Percentiles rank a stretch among this genome's conserved stretches.
Evolutionary conservation across 352 stramenopile species (phyloP).

Genomic region (Saprolegnia diclina): DNA sequence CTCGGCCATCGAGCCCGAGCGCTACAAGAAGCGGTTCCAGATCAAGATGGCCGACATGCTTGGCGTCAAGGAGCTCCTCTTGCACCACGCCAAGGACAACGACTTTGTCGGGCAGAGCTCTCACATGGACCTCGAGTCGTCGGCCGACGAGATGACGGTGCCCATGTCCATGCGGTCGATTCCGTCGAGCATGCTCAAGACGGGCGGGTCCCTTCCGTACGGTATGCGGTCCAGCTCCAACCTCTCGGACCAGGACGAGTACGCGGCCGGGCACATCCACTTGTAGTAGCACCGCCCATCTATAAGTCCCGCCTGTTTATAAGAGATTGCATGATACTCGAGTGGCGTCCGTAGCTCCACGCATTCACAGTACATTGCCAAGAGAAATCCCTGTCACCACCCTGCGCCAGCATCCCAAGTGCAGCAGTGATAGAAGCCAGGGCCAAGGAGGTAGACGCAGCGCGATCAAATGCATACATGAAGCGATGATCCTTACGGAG

Average conservation of each 20-base stretch:
- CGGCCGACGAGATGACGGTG: slow-evolving; percentile 23
- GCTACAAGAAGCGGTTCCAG: slow-evolving; percentile 84
- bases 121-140: slow-evolving; percentile 82
- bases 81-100: slow-evolving; percentile 37
- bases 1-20: slow-evolving; percentile 72
- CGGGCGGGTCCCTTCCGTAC: slow-evolving; percentile 11
- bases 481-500: too few species aligned
- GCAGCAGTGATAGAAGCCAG: too few species aligned
- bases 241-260: slow-evolving; percentile 3
- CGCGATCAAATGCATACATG: too few species aligned
- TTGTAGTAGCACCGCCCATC: slow-evolving; percentile 11
- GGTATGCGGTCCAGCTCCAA: slow-evolving; percentile 3
- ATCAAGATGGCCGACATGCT: slow-evolving; percentile 83
- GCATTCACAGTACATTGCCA: too few species aligned
- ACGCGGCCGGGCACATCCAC: slow-evolving; percentile 22
- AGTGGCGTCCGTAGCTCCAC: too few species aligned
- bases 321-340: too few species aligned
- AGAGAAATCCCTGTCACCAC: too few species aligned
- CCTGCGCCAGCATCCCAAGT: too few species aligned
- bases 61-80: slow-evolving; percentile 48
- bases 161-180: slow-evolving; percentile 9
- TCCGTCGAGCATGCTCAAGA: slow-evolving; percentile 7
- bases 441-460: too few species aligned
- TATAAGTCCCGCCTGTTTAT: too few species aligned
- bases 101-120: slow-evolving; percentile 62